Base-by-base conservation (phyloP, 106 monocot species). In the Platanthera zijinensis region DNA sequence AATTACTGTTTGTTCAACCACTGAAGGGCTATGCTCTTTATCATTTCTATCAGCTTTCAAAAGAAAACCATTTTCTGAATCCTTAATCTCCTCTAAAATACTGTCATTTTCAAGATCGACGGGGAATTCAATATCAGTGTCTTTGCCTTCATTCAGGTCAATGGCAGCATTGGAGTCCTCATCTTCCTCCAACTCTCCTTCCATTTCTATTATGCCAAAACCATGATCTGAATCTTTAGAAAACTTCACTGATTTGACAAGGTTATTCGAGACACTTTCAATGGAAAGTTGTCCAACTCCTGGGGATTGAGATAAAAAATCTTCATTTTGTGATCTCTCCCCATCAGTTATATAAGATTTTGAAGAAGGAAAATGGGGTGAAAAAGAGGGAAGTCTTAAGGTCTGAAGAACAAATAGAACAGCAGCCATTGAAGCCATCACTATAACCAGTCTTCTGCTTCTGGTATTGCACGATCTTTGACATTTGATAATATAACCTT, bases 231-330 rank as follows among this genome's bases (percentile, higher is more conserved):
- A 19, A 18, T 39, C 74, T 48, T 84, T 71, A 8, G 22, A 7
- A 39, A 22, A 51, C 53, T 11, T 48, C 9, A 13, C n/a, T 30
- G 71, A 67, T 19, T 32, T 11, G 6, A 25, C 54, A 0, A 69
- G 81, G 21, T 80, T 86, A n/a, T 18, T 45, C 6, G 75, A 62
- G 72, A 79, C 85, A 71, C 80, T 86, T 77, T 61, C 15, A 56
- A 85, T 50, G 52, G 80, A 80, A 14, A 80, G 69, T 52, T 79
- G 66, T 48, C 79, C 87, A 57, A 85, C 50, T 19, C 77, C 74
- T 28, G 57, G 8, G 6, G 78, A 50, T 2, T 59, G 13, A 52
- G 73, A 76, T 61, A 74, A 74, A 69, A 28, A 48, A 12, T 74
- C 52, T 3, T 19, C 51, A 56, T 15, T 45, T 11, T 32, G 22